These are phyloP conservation scores for Trichosporon inkin DNA, from an alignment of 1,284 basidiomycete species.

Conservation along the genomic window DNA sequence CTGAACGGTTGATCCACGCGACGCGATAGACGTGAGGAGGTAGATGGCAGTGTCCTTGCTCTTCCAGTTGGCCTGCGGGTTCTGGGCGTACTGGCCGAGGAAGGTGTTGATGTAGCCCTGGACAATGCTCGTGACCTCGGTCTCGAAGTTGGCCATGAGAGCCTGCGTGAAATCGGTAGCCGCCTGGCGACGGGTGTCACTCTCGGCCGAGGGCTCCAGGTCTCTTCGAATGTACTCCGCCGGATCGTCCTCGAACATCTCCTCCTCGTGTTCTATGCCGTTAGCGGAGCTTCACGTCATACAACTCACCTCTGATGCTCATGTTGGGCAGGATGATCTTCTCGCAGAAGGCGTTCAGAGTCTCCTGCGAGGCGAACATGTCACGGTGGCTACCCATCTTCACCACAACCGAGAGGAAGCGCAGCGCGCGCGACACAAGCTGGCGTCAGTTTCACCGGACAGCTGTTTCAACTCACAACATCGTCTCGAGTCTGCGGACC, in stretches of 20 bases:
- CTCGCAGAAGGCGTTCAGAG: slow-evolving; percentile 76
- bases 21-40: slow-evolving; percentile 84
- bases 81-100: slow-evolving; percentile 58
- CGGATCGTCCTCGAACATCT: slow-evolving; percentile 96
- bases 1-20: slow-evolving; percentile 76
- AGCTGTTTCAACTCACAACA: slow-evolving; percentile 55
- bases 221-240: slow-evolving; percentile 92
- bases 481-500: slow-evolving; percentile 68
- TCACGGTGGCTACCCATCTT: slow-evolving; percentile 71
- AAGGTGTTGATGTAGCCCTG: slow-evolving; percentile 75
- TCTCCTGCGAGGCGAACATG: slow-evolving; percentile 62
- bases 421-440: slow-evolving; percentile 88
- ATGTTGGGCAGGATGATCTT: slow-evolving; percentile 94
- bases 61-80: slow-evolving; percentile 75
- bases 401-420: slow-evolving; percentile 89
- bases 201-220: slow-evolving; percentile 56
- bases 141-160: slow-evolving; percentile 73
- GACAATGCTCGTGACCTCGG: slow-evolving; percentile 78
- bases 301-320: slow-evolving; percentile 60
- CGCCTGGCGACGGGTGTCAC: slow-evolving; percentile 78
- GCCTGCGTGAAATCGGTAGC: slow-evolving; percentile 89
- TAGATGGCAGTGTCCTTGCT: slow-evolving; percentile 96
- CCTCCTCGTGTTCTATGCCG: slow-evolving; percentile 71
- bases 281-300: slow-evolving; percentile 9
- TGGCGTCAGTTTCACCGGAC: slow-evolving; percentile 37